Percentiles rank a stretch among this genome's conserved stretches.
phyloP scores from a whole-genome alignment of 2,329 filamentous ascomycete species.

The Chrysoporthe austroafricana region DNA sequence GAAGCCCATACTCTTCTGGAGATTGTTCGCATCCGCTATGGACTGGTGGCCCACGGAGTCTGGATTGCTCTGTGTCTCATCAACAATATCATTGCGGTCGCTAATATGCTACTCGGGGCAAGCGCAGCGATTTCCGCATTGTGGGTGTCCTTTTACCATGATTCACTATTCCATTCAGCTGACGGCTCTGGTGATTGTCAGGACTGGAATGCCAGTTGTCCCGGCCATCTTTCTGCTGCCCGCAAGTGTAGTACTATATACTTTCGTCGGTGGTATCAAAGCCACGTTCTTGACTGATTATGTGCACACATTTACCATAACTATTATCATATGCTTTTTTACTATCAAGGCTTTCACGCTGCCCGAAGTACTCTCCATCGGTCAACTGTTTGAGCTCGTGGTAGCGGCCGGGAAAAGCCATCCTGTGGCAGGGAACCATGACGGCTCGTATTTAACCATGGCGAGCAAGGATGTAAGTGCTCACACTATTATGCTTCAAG shows the following conservation, averaged over 20 bases:
- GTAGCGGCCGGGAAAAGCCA: slow-evolving; percentile 46
- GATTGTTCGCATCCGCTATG: slow-evolving; percentile 56
- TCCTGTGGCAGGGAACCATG: slow-evolving; percentile 55
- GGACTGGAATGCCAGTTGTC: slow-evolving; percentile 33
- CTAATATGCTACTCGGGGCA: slow-evolving; percentile 56
- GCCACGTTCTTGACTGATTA: slow-evolving; percentile 54
- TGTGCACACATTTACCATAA: slow-evolving; percentile 58
- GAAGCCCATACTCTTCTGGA: slow-evolving; percentile 59
- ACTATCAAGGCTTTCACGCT: slow-evolving; percentile 41
- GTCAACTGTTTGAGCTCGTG: slow-evolving; percentile 54
- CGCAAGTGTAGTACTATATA: slow-evolving; percentile 45
- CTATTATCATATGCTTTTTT: slow-evolving; percentile 56
- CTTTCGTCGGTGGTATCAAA: slow-evolving; percentile 45
- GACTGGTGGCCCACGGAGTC: slow-evolving; percentile 51
- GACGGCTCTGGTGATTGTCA: background rate
- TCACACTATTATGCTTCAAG: background rate
- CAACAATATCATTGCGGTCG: slow-evolving; percentile 57
- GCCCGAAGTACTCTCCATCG: slow-evolving; percentile 52
- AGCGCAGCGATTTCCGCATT: slow-evolving; percentile 45
- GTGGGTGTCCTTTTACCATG: slow-evolving; percentile 5
- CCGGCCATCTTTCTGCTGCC: slow-evolving; percentile 51
- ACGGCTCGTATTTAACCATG: slow-evolving; percentile 61
- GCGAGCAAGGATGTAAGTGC: slow-evolving; percentile 49
- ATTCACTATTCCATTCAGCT: background rate
- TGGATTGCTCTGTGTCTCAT: slow-evolving; percentile 56